Evolutionary conservation across 108 stramenopile species (phyloP), one percentile per base, ranked within the genome.

Genomic region (Pseudonitzschia pungens): DNA sequence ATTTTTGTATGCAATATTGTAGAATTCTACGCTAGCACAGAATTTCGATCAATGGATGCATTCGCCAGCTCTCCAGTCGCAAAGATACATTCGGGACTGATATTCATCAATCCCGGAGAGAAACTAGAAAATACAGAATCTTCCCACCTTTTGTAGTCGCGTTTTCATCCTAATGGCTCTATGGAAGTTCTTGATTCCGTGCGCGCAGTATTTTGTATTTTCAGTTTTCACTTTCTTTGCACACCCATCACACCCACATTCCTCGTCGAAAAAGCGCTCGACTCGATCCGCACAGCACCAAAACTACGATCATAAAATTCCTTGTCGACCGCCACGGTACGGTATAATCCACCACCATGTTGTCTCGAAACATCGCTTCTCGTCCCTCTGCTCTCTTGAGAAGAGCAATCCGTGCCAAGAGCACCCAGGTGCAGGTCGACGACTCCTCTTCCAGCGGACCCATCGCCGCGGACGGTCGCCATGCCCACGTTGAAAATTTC

Each of bases 401-500:
- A 33, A 33, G 31, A 59, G 64, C 71, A 33, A 56, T 71, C 60
- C 77, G 77, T 40, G 71, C 71, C 3, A 65, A 79, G 52, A 77
- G 78, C 73, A 84, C 78, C 45, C 60, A 73, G 50, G 76, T 77
- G 16, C 71, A 79, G 20, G 45, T 48, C 45, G 45, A 48, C 14
- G 64, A 65, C 22, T 56, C 72, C 32, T 65, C 70, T 4, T 15
- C 15, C 24, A 71, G 73, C 21, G 86, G 88, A 32, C 89, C 89
- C n/a, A 86, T 93, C 71, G 92, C 87, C 18, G 67, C 72, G 32
- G 92, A 93, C 78, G 92, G 92, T 6, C 86, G 89, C 41, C 97
- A 97, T 65, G 95, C 20, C 54, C 24, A 55, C 21, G 24, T 20
- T 26, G 24, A 55, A 26, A 55, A 10, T 20, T 22, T 26, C 54